Conservation (phyloP, 2,329 filamentous ascomycete species). For the Colletotrichum chlorophyti region DNA sequence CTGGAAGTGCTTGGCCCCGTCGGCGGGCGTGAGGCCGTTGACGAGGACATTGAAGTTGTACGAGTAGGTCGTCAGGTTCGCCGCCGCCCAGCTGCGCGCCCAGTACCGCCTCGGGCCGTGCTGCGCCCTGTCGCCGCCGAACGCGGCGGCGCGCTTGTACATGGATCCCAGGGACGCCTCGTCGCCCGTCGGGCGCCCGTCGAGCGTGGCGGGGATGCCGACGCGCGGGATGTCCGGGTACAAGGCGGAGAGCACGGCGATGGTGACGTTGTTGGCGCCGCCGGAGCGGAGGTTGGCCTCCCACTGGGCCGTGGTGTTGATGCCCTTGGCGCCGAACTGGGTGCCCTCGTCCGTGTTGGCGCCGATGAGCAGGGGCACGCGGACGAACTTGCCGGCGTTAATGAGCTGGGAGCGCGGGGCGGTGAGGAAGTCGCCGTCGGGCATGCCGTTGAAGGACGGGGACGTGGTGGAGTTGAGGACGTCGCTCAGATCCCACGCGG, state of each 20-base stretch:
- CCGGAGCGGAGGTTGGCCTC: conserved; percentile 42
- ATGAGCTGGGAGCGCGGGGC: conserved; percentile 57
- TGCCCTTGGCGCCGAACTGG: conserved; percentile 57
- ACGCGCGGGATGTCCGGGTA: conserved; percentile 58
- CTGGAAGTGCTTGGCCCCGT: conserved; percentile 37
- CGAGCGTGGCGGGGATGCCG: conserved; percentile 53
- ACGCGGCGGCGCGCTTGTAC: conserved; percentile 62
- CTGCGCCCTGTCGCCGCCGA: conserved; percentile 60
- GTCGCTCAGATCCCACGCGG: conserved; percentile 37
- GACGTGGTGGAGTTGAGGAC: conserved; percentile 37
- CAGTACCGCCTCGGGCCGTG: conserved; percentile 61
- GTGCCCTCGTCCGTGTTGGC: conserved; percentile 71
- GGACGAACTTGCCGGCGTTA: conserved; percentile 63
- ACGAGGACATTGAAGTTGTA: conserved; percentile 53
- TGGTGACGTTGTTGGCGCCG: conserved; percentile 34
- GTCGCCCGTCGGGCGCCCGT: conserved; percentile 34
- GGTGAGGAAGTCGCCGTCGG: conserved; percentile 51
- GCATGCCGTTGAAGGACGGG: conserved; percentile 31
- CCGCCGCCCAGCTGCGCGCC: conserved; percentile 56
- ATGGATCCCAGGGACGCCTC: conserved; percentile 46
- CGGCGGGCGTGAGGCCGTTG: conserved; percentile 25
- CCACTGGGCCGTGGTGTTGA: conserved; percentile 63
- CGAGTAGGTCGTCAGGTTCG: conserved; percentile 59
- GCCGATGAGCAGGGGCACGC: conserved; percentile 69
- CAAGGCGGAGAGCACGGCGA: conserved; percentile 45